Evolutionary conservation across 768 basidiomycete species (phyloP), one percentile per base, ranked within the genome.

Genomic region (Megacollybia marginata): DNA sequence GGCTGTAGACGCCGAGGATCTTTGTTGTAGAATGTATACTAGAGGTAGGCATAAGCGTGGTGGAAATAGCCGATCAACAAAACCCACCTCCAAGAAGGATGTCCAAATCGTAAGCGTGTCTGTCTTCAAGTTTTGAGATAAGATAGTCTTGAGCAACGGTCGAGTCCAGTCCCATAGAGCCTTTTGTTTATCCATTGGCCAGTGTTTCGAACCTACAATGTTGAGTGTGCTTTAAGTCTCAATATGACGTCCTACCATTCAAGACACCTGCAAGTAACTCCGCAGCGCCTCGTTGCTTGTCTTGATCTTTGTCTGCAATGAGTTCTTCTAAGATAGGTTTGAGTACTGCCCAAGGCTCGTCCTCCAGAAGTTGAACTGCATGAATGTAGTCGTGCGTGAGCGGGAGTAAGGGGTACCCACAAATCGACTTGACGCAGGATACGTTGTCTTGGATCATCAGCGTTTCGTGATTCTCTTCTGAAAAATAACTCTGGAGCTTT

Each of bases 221-320:
- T 38, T 57, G 53, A 65, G 45, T 20, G 44, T 12, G 36, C 28
- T 28, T 33, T 45, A 35, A 19, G 31, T 15, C 35, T 36, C 15
- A 23, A 20, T 47, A 20, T 44, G 15, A 1, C 36, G 23, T 40
- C 20, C 46, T 58, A 78, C 84, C 85, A 54, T 76, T 75, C 19
- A 88, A 62, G n/a, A 87, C 52, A 20, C 86, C 86, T 2, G 86
- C 88, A 8, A 92, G 62, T 47, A 93, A 71, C 64, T 96, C 92
- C 5, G 90, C 90, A 9, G 88, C 83, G 2, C 88, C 91, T 31
- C 92, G 75, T 60, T 91, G 91, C 67, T 92, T 90, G 66, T 94
- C 86, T 52, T 89, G 84, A 54, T 88, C 82, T 53, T 84, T 79
- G 57, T 88, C 78, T 9, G 65, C 62, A 16, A 92, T 67, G n/a